These are phyloP conservation scores for Obba rivulosa DNA, from an alignment of 768 basidiomycete genomes.

Conservation along the genomic window DNA sequence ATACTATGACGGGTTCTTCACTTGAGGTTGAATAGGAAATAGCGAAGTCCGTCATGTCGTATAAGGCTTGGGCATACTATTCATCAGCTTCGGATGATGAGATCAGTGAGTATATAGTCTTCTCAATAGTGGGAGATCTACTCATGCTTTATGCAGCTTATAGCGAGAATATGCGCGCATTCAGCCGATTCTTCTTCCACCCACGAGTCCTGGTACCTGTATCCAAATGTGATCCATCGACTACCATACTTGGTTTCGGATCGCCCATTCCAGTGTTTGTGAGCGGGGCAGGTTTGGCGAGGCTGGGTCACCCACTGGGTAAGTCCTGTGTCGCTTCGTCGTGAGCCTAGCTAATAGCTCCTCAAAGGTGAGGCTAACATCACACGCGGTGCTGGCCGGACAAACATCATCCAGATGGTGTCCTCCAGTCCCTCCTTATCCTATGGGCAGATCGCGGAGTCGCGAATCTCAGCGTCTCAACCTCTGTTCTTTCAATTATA, in stretches of 20 bases:
- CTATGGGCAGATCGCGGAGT: constrained; percentile 53
- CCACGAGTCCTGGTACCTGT: constrained; percentile 75
- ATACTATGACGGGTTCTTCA: not conserved
- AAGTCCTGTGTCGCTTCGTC: constrained; percentile 1
- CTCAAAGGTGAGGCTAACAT: constrained; percentile 78
- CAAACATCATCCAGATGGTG: constrained; percentile 80
- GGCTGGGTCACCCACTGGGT: constrained; percentile 81
- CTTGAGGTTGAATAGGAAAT: constrained; percentile 47
- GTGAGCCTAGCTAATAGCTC: not conserved
- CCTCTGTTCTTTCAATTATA: constrained; percentile 82
- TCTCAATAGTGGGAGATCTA: constrained; percentile 4
- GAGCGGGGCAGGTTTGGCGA: constrained; percentile 81
- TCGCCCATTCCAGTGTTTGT: constrained; percentile 80
- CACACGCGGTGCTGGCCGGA: constrained; percentile 58
- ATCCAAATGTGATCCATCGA: constrained; percentile 63
- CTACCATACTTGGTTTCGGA: constrained; percentile 65
- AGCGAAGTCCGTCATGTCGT: constrained; percentile 65
- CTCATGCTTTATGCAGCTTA: constrained; percentile 35
- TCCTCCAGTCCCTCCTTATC: constrained; percentile 75
- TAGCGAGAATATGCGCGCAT: constrained; percentile 72
- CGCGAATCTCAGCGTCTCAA: constrained; percentile 48
- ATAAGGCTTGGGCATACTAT: constrained; percentile 80
- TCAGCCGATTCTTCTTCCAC: constrained; percentile 80
- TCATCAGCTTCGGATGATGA: constrained; percentile 85
- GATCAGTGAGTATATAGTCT: constrained; percentile 46